A percentile compares a stretch with the other conserved stretches of the same genome.
phyloP scores from a whole-genome alignment of 2,329 filamentous ascomycete genomes.

The Aureobasidium sp. region DNA sequence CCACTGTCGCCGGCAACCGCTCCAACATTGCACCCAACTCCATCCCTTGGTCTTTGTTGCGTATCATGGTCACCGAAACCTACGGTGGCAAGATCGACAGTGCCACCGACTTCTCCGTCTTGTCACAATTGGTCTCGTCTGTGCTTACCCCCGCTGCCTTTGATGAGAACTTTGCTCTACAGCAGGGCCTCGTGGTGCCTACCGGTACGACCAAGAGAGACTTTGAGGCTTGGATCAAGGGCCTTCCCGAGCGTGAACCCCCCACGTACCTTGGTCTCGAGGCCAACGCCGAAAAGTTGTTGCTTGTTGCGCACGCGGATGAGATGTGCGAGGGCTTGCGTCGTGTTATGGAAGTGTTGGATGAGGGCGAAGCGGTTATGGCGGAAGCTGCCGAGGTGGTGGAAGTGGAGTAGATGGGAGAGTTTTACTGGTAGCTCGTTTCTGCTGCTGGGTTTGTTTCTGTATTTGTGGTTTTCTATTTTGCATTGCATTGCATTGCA shows the following conservation, averaged over 20 bases:
- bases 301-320: constrained; percentile 79
- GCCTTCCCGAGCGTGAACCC: constrained; percentile 86
- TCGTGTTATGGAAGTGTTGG: constrained; percentile 76
- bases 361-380: constrained; percentile 89
- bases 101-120: constrained; percentile 67
- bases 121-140: constrained; percentile 62
- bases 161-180: constrained; percentile 79
- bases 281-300: constrained; percentile 89
- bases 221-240: constrained; percentile 86
- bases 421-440: background rate
- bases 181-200: constrained; percentile 55
- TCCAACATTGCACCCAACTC: constrained; percentile 90
- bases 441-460: background rate
- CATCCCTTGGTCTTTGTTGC: constrained; percentile 94
- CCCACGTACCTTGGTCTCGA: constrained; percentile 91
- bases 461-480: background rate
- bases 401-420: background rate
- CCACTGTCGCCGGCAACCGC: constrained; percentile 69
- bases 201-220: constrained; percentile 72
- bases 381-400: constrained; percentile 11
- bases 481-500: background rate
- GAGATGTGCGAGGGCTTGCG: constrained; percentile 77
- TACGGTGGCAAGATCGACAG: constrained; percentile 98
- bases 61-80: constrained; percentile 81
- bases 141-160: constrained; percentile 84